Evolutionary conservation across 805 yeast species (phyloP).

Genomic region (Komagataella mondaviorum): DNA sequence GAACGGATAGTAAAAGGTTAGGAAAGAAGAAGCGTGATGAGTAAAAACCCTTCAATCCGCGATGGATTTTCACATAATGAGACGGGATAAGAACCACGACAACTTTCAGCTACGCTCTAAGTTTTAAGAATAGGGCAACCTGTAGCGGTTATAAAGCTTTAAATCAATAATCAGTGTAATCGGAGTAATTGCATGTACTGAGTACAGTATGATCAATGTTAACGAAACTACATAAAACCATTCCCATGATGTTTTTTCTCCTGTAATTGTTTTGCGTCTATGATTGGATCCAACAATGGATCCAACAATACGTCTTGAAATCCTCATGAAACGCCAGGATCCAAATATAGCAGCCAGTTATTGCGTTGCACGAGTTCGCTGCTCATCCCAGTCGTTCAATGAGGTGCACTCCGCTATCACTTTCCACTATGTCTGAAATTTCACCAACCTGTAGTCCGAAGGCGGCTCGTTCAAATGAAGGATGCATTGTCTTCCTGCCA

Average conservation of each 20-base stretch:
- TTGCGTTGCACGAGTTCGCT: not conserved
- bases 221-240: too few species aligned
- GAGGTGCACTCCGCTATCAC: slow-evolving; percentile 84
- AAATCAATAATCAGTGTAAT: too few species aligned
- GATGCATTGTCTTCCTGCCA: slow-evolving; percentile 90
- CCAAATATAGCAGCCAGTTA: not conserved
- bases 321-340: not conserved
- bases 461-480: slow-evolving; percentile 81
- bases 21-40: not conserved
- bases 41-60: not conserved
- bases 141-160: too few species aligned
- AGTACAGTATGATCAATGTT: too few species aligned
- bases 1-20: not conserved
- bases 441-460: slow-evolving; percentile 76
- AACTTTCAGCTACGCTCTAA: not conserved
- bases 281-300: too few species aligned
- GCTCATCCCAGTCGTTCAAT: slow-evolving; percentile 68
- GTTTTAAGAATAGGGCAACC: not conserved
- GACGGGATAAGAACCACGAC: too few species aligned
- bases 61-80: not conserved
- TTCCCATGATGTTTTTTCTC: too few species aligned
- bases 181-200: too few species aligned
- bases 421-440: slow-evolving; percentile 69
- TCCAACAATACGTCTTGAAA: too few species aligned
- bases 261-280: too few species aligned